Evolutionary conservation across 1,284 basidiomycete species (phyloP), one percentile per base, ranked within the genome.

Genomic region (Moesziomyces aphidis): DNA sequence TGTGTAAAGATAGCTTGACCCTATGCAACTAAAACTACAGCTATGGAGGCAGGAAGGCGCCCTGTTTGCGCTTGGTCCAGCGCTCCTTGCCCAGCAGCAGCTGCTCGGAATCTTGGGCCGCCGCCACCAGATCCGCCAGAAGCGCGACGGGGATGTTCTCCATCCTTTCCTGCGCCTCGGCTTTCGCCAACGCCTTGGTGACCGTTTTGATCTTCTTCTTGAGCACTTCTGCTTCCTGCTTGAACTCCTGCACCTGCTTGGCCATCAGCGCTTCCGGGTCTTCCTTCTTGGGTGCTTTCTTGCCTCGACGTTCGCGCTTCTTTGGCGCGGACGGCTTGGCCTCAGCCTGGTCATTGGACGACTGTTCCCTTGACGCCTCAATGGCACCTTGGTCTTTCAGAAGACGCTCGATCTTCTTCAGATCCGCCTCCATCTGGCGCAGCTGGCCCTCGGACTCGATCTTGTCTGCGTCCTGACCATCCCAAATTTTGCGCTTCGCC

Each of bases 391-490:
- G 28, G 8, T 61, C 45, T 17, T 60, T 28, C 45, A 73, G 23
- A 17, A 73, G 43, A 11, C 19, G 28, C 46, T 73, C 56, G 3
- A 73, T 43, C 3, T 43, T 61, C 1, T 7, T 17, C 19, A 73
- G 31, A 50, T 73, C 70, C 23, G 34, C 48, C 36, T 73, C 46
- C 61, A 68, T 63, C 54, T 63, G 64, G 5, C 49, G 24, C 34
- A 73, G 23, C 6, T 7, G 23, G 4, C 70, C 70, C n/a, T 55
- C 55, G 9, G 61, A 64, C 2, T 39, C 57, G 13, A 63, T 22
- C 60, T 63, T 72, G 21, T 61, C 50, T 1, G 69, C 61, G 31
- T 70, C 60, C 52, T 78, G 76, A 5, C 61, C 76, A 50, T 78
- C 69, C 76, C 76, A 78, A 19, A 51, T 24, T 23, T 48, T 52